Evolutionary conservation across 179 eudicot species (phyloP), one percentile per base, ranked within the genome.

Genomic region (Dionaea muscipula): DNA sequence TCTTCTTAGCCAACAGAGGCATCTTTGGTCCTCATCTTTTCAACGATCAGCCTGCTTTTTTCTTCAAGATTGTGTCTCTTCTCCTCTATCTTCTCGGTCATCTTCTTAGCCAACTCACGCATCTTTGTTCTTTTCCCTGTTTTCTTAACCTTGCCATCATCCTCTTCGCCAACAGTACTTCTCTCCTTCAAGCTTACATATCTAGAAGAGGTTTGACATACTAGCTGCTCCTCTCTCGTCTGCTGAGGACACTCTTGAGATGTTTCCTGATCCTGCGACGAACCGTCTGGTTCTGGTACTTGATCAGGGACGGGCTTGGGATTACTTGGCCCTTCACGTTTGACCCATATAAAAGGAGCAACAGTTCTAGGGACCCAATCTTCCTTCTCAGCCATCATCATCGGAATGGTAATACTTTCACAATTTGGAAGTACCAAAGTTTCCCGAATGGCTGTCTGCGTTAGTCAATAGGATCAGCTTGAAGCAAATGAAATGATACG

Each of bases 321-420:
- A 47, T 66, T 74, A 39, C 38, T 60, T 16, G 43, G 60, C 4
- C 71, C 52, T 53, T 87, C 96, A 9, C 72, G 84, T 52, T 65
- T 70, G 22, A 71, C 61, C 88, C 85, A 82, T 54, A 84, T 59
- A 47, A 80, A 81, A 53, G 98, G 98, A 60, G 94, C 95, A 22
- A 55, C 72, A 51, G 60, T 63, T 51, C 76, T 67, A 5, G 93
- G 96, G 35, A 81, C 56, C 98, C 98, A 91, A 56, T 91, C 96
- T 49, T 91, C 94, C 71, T 91, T 77, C 62, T 91, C 98, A 3
- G 94, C 96, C 60, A 77, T 55, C 98, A 91, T 91, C 80, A 87
- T 84, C 16, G 98, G 75, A 43, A 87, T 61, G 59, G 60, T 69
- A 40, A 79, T 66, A 56, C 79, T 79, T 68, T 87, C 96, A 61